A percentile compares a stretch with the other conserved stretches of the same genome.
Evolutionary conservation across 2,329 filamentous ascomycete genomes (phyloP).

Genomic region (Xenosphaeropsis pyriputrescens): DNA sequence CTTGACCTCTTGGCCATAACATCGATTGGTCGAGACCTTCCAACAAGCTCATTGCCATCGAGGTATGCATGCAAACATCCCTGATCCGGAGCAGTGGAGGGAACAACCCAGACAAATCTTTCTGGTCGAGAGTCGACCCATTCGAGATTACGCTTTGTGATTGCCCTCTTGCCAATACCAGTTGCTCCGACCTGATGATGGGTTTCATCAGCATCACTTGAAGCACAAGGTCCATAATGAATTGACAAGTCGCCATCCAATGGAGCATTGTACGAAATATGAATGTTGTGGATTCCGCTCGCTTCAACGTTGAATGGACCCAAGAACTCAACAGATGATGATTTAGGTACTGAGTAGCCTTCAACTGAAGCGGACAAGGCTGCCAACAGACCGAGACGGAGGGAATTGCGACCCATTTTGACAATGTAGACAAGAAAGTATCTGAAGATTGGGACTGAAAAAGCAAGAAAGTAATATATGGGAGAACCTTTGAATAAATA

Average conservation of each 20-base stretch:
- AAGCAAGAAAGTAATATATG: too few relatives aligned
- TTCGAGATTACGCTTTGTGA: constrained; percentile 27
- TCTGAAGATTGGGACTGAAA: too few relatives aligned
- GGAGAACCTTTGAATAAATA: too few relatives aligned
- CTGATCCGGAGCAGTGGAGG: constrained; percentile 13
- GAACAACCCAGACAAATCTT: constrained; percentile 25
- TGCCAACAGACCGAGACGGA: too few relatives aligned
- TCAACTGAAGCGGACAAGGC: neutral
- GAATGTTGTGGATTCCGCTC: constrained; percentile 30
- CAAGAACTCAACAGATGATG: constrained; percentile 9
- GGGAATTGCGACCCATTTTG: too few relatives aligned
- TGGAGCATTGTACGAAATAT: constrained; percentile 35
- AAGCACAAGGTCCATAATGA: constrained; percentile 46
- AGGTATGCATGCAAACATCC: constrained; percentile 20
- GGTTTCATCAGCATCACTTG: constrained; percentile 11
- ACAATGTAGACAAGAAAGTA: too few relatives aligned
- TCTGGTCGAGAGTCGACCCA: constrained; percentile 26
- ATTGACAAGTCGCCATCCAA: constrained; percentile 55
- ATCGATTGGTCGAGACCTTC: constrained; percentile 4
- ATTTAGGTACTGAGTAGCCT: neutral
- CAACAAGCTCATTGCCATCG: constrained; percentile 11
- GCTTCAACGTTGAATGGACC: constrained; percentile 19
- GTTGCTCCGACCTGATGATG: constrained; percentile 2
- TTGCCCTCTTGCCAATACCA: constrained; percentile 22
- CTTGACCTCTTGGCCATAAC: neutral